phyloP scores from a whole-genome alignment of 345 rosid genomes.

The Populus ilicifolia region DNA sequence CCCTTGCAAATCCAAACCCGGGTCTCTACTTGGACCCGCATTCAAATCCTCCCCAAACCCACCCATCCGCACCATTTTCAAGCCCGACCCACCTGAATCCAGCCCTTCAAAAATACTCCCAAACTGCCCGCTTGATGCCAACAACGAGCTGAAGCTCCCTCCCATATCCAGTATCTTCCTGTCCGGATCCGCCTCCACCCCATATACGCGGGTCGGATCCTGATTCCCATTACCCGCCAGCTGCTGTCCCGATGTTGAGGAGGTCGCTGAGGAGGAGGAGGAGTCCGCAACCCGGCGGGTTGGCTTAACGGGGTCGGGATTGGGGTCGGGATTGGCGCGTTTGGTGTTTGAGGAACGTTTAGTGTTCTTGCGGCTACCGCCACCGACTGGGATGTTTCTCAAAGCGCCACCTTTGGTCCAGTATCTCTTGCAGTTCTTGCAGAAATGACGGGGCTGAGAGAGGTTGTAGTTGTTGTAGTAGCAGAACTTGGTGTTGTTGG shows the following conservation, averaged over 20 bases:
- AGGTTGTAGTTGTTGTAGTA: too few relatives aligned
- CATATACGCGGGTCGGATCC: conserved; percentile 43
- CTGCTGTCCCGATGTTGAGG: neutral
- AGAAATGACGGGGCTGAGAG: conserved; percentile 7
- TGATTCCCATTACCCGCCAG: conserved; percentile 9
- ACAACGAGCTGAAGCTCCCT: conserved; percentile 56
- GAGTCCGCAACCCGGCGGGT: conserved; percentile 20
- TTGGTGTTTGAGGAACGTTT: conserved; percentile 46
- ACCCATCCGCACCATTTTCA: conserved; percentile 33
- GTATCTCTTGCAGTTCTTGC: conserved; percentile 86
- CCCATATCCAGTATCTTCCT: conserved; percentile 36
- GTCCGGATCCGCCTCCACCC: conserved; percentile 41
- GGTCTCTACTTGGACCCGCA: conserved; percentile 14
- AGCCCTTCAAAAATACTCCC: conserved; percentile 44
- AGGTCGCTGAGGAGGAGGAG: neutral
- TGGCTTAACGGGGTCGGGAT: conserved; percentile 21
- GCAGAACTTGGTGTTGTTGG: too few relatives aligned
- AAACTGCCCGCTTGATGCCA: conserved; percentile 44
- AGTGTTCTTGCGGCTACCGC: conserved; percentile 63
- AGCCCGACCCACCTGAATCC: conserved; percentile 40
- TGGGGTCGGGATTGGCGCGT: conserved; percentile 27
- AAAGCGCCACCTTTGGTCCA: conserved; percentile 97
- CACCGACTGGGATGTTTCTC: conserved; percentile 90
- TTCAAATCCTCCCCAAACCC: conserved; percentile 29
- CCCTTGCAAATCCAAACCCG: conserved; percentile 19